phyloP scores from a whole-genome alignment of 176 grass and related monocot species.

The Musa acuminata region DNA sequence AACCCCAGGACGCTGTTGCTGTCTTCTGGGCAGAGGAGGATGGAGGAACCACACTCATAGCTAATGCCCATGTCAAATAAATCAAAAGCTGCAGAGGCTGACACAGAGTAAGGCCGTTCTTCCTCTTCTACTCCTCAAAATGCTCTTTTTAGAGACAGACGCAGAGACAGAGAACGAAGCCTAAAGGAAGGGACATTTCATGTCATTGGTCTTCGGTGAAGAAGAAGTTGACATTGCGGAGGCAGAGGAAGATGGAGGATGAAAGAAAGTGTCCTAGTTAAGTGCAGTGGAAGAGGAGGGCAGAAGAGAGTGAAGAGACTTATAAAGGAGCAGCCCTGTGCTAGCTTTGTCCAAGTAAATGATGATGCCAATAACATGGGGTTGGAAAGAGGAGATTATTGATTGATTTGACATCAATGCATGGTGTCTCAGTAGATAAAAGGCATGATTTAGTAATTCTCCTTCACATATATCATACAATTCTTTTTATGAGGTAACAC shows the following conservation, averaged over 20 bases:
- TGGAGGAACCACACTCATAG: not conserved
- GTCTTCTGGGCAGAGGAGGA: conserved; percentile 4
- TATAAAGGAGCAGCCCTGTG: not conserved
- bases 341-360: not conserved
- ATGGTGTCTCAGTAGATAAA: not conserved
- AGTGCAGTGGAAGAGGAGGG: not conserved
- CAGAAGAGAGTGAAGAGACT: not conserved
- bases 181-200: not conserved
- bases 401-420: not conserved
- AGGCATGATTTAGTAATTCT: not conserved
- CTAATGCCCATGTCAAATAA: not conserved
- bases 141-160: not conserved
- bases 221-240: not conserved
- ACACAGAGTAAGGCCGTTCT: not conserved
- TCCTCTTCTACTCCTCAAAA: not conserved
- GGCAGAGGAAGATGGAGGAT: not conserved
- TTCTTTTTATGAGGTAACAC: too few relatives aligned
- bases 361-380: not conserved
- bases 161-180: not conserved
- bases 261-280: not conserved
- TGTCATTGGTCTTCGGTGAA: not conserved
- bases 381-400: not conserved
- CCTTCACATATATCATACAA: too few relatives aligned
- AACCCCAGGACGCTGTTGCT: conserved; percentile 1
- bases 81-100: not conserved